Evolutionary conservation across 805 yeast species (phyloP).

Genomic region (Hanseniaspora hatyaiensis): DNA sequence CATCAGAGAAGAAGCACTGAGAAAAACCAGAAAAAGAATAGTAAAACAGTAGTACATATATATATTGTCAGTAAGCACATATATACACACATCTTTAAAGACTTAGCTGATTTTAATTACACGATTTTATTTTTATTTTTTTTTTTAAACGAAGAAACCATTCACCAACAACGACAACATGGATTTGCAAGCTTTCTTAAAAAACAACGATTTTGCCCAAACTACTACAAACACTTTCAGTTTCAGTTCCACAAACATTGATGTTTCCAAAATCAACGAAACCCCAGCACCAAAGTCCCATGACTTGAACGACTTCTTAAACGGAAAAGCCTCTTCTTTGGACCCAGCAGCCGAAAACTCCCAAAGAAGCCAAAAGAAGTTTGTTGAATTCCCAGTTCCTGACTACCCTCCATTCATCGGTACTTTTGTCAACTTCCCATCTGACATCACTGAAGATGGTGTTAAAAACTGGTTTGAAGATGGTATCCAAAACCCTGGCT

Average conservation of each 20-base stretch:
- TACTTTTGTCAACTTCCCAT: constrained; percentile 74
- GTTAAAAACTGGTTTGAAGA: constrained; percentile 52
- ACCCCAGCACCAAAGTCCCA: constrained; percentile 19
- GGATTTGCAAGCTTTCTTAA: constrained; percentile 78
- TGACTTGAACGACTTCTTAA: constrained; percentile 23
- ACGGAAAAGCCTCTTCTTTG: constrained; percentile 28
- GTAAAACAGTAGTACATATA: too few relatives aligned
- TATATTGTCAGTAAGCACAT: too few relatives aligned
- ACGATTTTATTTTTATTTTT: too few relatives aligned
- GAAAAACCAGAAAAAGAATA: too few relatives aligned
- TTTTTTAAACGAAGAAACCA: too few relatives aligned
- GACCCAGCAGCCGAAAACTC: constrained; percentile 29
- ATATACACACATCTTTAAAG: too few relatives aligned
- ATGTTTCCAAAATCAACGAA: constrained; percentile 53
- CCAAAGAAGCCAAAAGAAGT: constrained; percentile 36
- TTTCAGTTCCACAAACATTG: constrained; percentile 82
- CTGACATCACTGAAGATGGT: constrained; percentile 60
- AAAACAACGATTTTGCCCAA: constrained; percentile 54
- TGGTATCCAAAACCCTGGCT: constrained; percentile 38
- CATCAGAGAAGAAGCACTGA: too few relatives aligned
- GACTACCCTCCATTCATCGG: constrained; percentile 87
- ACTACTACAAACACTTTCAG: constrained; percentile 37
- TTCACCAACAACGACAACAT: constrained; percentile 54
- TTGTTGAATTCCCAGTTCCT: constrained; percentile 67
- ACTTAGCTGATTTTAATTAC: too few relatives aligned